phyloP scores from a whole-genome alignment of 139 green algal genomes.

The Marvania coccoides region DNA sequence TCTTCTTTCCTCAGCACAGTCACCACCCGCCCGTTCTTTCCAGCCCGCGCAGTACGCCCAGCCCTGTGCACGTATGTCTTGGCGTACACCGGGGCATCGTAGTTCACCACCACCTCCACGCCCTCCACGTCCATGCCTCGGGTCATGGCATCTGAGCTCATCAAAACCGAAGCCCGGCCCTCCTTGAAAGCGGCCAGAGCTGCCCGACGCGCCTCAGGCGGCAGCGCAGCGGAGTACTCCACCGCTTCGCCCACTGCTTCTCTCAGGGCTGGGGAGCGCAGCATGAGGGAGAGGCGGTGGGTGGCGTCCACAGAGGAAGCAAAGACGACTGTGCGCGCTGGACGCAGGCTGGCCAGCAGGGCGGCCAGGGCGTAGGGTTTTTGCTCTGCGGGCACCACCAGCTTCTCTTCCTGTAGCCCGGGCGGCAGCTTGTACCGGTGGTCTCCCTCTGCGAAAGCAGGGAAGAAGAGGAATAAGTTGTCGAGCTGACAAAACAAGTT shows the following conservation, averaged over 20 bases:
- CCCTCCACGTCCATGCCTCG: conserved; percentile 78
- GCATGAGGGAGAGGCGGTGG: conserved; percentile 31
- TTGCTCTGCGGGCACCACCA: conserved; percentile 49
- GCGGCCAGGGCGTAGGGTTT: conserved; percentile 68
- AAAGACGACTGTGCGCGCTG: conserved; percentile 69
- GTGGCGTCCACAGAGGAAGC: conserved; percentile 74
- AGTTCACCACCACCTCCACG: conserved; percentile 71
- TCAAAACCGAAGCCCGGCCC: conserved; percentile 42
- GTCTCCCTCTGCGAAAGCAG: not conserved
- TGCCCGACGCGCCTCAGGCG: conserved; percentile 1
- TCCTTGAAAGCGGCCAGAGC: not conserved
- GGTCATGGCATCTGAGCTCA: conserved; percentile 83
- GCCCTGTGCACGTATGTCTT: conserved; percentile 75
- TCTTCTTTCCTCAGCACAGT: conserved; percentile 70
- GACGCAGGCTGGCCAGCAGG: conserved; percentile 48
- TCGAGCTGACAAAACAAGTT: too few relatives aligned
- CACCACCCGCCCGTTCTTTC: conserved; percentile 11
- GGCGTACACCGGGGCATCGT: conserved; percentile 78
- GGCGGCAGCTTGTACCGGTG: conserved; percentile 59
- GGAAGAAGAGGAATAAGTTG: not conserved
- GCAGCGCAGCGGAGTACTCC: conserved; percentile 48
- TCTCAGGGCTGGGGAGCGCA: conserved; percentile 5
- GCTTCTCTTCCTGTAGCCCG: conserved; percentile 63
- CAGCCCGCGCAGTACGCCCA: conserved; percentile 76
- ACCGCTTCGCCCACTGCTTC: conserved; percentile 5